Evolutionary conservation across 805 yeast species (phyloP), one percentile per base, ranked within the genome.

Genomic region (Ogataea pignaliae): DNA sequence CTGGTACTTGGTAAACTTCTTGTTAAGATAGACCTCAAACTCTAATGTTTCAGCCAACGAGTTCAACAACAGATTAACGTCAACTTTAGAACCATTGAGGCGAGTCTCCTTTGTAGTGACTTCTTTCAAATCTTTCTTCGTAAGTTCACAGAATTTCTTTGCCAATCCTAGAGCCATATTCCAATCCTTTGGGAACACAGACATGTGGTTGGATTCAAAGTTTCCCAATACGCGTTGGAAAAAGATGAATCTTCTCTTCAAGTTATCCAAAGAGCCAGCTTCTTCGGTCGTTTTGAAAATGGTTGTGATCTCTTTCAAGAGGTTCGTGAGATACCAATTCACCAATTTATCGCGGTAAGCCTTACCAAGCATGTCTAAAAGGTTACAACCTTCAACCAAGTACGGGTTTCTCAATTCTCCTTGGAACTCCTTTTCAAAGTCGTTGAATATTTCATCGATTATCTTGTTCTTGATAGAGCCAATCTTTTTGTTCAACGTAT

Each of bases 201-300:
- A 53, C 1, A 71, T 58, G 52, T 75, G 79, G 29, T 71, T 72
- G 1, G 77, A 61, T 46, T 79, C 81, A 39, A 63, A 63, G 52
- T 81, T 79, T 33, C 73, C 71, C 46, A 91, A 65, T 1, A 87
- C 75, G 52, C 85, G 81, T 52, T 83, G 82, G 64, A 88, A 86
- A 61, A 85, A 91, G 29, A 89, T 76, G 61, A 80, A 93, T 39
- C 99, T 70, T 52, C 97, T 70, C 29, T 79, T 75, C 41, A 93
- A 65, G 63, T 93, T 93, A 46, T 93, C 99, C 47, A 93, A 67
- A 5, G 95, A 84, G 1, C 97, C 97, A 0, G 99, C 99, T 64
- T 93, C 99, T 54, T 89, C 97, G 12, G 80, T 73, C 10, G 81
- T 72, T 42, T 79, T 76, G 65, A 93, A 93, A 10, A 93, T 88